These are phyloP conservation scores for Yamadazyma diospyri DNA, from an alignment of 1,139 yeast genomes.

Conservation along the genomic window DNA sequence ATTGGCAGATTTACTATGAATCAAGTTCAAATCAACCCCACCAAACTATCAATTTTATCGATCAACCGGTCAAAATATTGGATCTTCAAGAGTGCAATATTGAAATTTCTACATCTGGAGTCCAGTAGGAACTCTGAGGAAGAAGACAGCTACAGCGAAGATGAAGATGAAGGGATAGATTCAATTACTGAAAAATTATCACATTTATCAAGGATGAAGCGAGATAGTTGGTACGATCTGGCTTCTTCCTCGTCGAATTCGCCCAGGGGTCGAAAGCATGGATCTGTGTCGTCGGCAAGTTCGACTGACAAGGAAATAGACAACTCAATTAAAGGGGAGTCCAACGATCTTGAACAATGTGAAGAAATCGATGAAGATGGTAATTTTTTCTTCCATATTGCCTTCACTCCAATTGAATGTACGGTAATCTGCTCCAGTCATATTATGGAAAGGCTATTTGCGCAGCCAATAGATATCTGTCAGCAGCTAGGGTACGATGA, in stretches of 20 bases:
- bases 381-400: slow-evolving; percentile 45
- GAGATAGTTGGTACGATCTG: slow-evolving; percentile 7
- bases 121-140: slow-evolving; percentile 12
- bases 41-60: slow-evolving; percentile 44
- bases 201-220: slow-evolving; percentile 5
- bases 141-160: slow-evolving; percentile 19
- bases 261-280: slow-evolving; percentile 9
- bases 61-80: slow-evolving; percentile 48
- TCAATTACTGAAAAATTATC: slow-evolving; percentile 3
- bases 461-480: slow-evolving; percentile 31
- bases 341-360: slow-evolving; percentile 1
- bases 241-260: slow-evolving; percentile 7
- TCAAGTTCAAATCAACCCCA: slow-evolving; percentile 44
- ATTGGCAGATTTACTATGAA: slow-evolving; percentile 17
- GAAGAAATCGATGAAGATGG: slow-evolving; percentile 9
- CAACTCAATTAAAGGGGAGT: slow-evolving; percentile 19
- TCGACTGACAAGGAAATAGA: slow-evolving; percentile 21
- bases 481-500: slow-evolving; percentile 24
- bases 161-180: slow-evolving; percentile 5
- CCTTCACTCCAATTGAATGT: slow-evolving; percentile 55
- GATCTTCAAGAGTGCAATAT: slow-evolving; percentile 46
- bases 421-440: slow-evolving; percentile 49
- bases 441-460: slow-evolving; percentile 34
- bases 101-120: slow-evolving; percentile 34
- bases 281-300: slow-evolving; percentile 15